These are phyloP conservation scores for Neopestalotiopsis sp. DNA, from an alignment of 2,329 filamentous ascomycete genomes.

Conservation along the genomic window DNA sequence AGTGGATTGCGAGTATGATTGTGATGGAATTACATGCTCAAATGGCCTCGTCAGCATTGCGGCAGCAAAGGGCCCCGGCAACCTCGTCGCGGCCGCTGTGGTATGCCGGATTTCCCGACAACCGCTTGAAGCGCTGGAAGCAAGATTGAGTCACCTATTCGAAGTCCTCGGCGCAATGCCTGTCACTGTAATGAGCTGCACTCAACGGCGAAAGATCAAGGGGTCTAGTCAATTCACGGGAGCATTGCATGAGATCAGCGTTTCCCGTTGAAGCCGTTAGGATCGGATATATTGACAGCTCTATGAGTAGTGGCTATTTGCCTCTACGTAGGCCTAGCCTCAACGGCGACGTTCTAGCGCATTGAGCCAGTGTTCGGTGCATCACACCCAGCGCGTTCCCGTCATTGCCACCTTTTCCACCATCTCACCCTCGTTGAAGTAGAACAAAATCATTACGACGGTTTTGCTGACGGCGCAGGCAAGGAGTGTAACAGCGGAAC, in stretches of 20 bases:
- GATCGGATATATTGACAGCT: background rate
- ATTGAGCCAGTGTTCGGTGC: background rate
- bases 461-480: conserved; percentile 1
- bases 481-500: background rate
- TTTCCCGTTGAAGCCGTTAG: background rate
- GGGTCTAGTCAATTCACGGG: background rate
- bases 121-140: background rate
- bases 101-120: background rate
- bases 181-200: background rate
- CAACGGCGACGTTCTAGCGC: background rate
- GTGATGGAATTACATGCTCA: background rate
- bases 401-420: background rate
- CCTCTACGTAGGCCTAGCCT: background rate
- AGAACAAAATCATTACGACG: background rate
- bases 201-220: background rate
- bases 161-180: background rate
- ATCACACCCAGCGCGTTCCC: background rate
- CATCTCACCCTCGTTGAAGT: background rate
- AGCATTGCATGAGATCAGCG: background rate
- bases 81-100: background rate
- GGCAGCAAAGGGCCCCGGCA: background rate
- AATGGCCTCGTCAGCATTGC: background rate
- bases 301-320: background rate
- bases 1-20: background rate
- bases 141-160: background rate